Conservation (phyloP, 768 basidiomycete genomes). For the Gymnopilus junonius region DNA sequence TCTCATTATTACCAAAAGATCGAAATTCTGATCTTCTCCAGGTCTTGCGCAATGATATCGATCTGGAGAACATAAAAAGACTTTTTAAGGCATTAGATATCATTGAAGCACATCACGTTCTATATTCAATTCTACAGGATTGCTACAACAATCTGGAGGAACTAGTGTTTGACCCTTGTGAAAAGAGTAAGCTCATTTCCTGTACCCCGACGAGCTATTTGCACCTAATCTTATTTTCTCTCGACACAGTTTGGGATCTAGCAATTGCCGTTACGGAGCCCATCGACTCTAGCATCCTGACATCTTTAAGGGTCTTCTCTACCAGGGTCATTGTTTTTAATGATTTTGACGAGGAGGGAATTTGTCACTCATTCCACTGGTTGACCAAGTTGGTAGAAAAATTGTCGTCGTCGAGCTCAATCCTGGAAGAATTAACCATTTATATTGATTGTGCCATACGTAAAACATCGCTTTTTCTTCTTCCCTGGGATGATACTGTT, state of each 20-base stretch:
- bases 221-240: neutral
- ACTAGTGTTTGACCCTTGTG: constrained; percentile 1
- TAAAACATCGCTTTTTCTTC: neutral
- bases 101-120: constrained; percentile 3
- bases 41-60: neutral
- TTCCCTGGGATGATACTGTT: constrained; percentile 3
- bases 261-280: neutral
- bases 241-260: neutral
- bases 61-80: neutral
- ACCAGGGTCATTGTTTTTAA: neutral
- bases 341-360: neutral
- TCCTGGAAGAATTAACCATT: constrained; percentile 7
- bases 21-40: neutral
- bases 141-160: neutral
- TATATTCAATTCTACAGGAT: neutral
- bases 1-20: neutral
- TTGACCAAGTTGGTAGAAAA: neutral
- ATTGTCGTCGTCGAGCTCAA: neutral
- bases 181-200: neutral
- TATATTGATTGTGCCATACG: constrained; percentile 6
- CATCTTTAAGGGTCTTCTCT: neutral
- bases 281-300: neutral
- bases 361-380: constrained; percentile 1
- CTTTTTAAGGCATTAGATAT: neutral
- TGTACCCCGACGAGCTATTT: neutral